Base-by-base conservation (phyloP, 2,329 filamentous ascomycete genomes). In the Sarocladiaceae sp. region DNA sequence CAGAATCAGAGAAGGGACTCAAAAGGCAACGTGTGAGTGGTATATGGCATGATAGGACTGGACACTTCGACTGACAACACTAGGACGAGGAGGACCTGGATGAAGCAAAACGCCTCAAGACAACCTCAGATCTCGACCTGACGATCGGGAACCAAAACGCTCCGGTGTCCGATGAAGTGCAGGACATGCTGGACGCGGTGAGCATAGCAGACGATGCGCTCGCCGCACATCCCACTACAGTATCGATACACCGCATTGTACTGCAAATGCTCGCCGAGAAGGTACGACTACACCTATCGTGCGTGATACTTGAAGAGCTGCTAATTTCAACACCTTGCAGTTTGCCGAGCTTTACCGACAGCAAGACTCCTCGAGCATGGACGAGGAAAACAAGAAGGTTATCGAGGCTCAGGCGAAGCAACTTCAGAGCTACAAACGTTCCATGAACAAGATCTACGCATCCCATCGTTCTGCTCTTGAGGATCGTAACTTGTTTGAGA, bases 1-100 rank as follows among this genome's bases (percentile, higher is more conserved):
- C 44, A 5, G 51, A 58, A n/a, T 39, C 43, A 31, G 55, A 53
- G 15, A 57, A 50, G 21, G 60, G 55, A 15, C 65, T 67, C 13
- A 79, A 80, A 52, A 71, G 73, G 26, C 70, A 69, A 49, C 58
- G 67, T 46, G 73, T 75, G 59, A 65, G 70, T 55, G 6, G 15
- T 10, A 24, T 19, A 6, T 16, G 33, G 6, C 12, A 16, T 13
- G 9, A 4, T 18, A 29, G 9, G 12, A 19, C 35, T 13, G 42
- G 13, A 6, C 4, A 16, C n/a, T 6, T 19, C 31, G 37, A 13
- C 39, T 52, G 37, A 53, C 48, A 10, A 6, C 15, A 1, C 3
- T 23, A 47, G 45, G 46, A 51, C 47, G 52, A 66, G 44, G 52
- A 62, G 26, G 54, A 55, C n/a, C 53, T 51, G 2, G 55, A 55